These are phyloP conservation scores for Coccomyxa subellipsoidea DNA, from an alignment of 163 green algal species.

Conservation along the genomic window DNA sequence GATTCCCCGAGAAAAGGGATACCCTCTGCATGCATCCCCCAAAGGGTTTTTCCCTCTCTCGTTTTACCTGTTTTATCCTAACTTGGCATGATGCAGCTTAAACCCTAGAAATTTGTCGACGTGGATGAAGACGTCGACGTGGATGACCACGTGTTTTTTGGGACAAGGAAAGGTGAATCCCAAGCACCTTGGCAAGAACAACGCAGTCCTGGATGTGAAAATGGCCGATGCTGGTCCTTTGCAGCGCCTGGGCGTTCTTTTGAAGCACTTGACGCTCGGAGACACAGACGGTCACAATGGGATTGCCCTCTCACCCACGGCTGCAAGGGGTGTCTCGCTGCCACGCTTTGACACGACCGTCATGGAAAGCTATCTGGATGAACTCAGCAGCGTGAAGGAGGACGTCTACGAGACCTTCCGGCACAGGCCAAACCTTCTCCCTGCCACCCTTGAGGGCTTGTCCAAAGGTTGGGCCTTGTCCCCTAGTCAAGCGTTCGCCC, in stretches of 20 bases:
- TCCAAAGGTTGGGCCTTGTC: conserved; percentile 56
- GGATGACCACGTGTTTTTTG: too few relatives aligned
- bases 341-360: conserved; percentile 4
- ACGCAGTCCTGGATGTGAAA: background rate
- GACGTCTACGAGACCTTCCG: conserved; percentile 63
- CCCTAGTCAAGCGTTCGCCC: too few relatives aligned
- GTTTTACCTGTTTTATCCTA: too few relatives aligned
- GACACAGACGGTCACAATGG: background rate
- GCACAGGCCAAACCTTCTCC: conserved; percentile 74
- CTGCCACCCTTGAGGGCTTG: conserved; percentile 61
- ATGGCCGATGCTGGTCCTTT: background rate
- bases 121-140: too few relatives aligned
- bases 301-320: background rate
- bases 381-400: conserved; percentile 52
- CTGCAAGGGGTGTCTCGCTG: background rate
- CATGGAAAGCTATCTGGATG: conserved; percentile 74
- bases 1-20: too few relatives aligned
- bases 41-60: too few relatives aligned
- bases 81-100: too few relatives aligned
- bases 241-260: background rate
- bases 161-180: too few relatives aligned
- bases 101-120: too few relatives aligned
- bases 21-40: too few relatives aligned
- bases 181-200: too few relatives aligned
- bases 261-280: background rate